A percentile compares a stretch with the other conserved stretches of the same genome.
These are phyloP conservation scores for Oidium heveae DNA, from an alignment of 2,329 filamentous ascomycete genomes.

Conservation along the genomic window DNA sequence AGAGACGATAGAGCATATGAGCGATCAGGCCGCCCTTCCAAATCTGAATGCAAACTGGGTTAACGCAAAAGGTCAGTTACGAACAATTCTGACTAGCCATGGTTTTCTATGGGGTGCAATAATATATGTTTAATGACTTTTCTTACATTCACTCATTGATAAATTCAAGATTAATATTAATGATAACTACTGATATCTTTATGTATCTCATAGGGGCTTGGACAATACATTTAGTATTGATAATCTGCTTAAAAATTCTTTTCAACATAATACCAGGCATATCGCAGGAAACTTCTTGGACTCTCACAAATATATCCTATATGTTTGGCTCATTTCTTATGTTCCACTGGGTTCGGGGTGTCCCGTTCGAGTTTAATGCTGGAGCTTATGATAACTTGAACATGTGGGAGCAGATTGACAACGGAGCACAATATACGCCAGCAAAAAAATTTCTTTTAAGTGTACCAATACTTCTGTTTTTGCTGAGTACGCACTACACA, in stretches of 20 bases:
- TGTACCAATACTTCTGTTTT: constrained; percentile 80
- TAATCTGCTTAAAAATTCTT: constrained; percentile 75
- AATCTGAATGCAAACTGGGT: constrained; percentile 98
- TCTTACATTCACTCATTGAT: too few relatives aligned
- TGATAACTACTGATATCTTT: neutral
- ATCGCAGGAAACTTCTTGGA: constrained; percentile 97
- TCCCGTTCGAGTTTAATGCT: constrained; percentile 96
- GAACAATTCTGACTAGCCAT: neutral
- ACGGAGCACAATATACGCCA: constrained; percentile 93
- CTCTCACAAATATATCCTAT: constrained; percentile 93
- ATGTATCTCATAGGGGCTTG: constrained; percentile 45
- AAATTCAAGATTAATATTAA: neutral
- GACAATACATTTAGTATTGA: constrained; percentile 91
- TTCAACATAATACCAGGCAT: constrained; percentile 93
- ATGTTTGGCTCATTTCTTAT: constrained; percentile 98
- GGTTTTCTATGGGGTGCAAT: too few relatives aligned
- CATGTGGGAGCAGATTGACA: constrained; percentile 99
- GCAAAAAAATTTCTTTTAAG: constrained; percentile 95
- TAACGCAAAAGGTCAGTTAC: constrained; percentile 72
- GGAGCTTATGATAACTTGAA: constrained; percentile 98
- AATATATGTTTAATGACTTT: too few relatives aligned
- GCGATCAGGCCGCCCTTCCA: constrained; percentile 78
- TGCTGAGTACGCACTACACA: constrained; percentile 95
- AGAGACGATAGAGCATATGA: constrained; percentile 93
- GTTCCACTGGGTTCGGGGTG: constrained; percentile 96